Conservation (phyloP, 441 rosid species). For the Breynia disticha region DNA sequence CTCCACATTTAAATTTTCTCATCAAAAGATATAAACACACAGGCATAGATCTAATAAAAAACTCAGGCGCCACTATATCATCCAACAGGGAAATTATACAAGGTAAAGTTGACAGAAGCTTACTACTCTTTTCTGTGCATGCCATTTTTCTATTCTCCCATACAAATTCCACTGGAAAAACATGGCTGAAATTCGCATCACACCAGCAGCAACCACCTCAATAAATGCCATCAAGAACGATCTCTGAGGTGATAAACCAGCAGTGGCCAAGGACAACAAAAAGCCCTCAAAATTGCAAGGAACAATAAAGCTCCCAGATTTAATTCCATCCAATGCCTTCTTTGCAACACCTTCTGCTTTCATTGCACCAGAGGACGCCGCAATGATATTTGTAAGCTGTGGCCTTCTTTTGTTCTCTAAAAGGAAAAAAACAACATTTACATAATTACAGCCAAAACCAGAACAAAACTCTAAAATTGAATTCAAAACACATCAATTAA, state of each 20-base stretch:
- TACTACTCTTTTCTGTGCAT: constrained; percentile 12
- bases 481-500: neutral
- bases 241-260: constrained; percentile 82
- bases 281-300: constrained; percentile 75
- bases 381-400: constrained; percentile 49
- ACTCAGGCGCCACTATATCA: neutral
- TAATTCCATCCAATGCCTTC: constrained; percentile 64
- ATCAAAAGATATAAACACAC: too few relatives aligned
- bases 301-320: constrained; percentile 52
- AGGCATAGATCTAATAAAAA: too few relatives aligned
- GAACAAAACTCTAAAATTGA: neutral
- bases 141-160: constrained; percentile 53
- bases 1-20: too few relatives aligned
- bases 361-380: constrained; percentile 63
- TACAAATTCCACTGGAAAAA: constrained; percentile 87
- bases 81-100: neutral
- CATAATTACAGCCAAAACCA: neutral
- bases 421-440: constrained; percentile 6
- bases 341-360: constrained; percentile 74
- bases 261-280: constrained; percentile 54
- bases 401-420: constrained; percentile 70
- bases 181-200: constrained; percentile 43
- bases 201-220: constrained; percentile 52
- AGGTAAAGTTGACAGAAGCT: neutral
- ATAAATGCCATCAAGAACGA: constrained; percentile 64